Evolutionary conservation across 2,329 filamentous ascomycete genomes (phyloP).

Genomic region (Venturia oleaginea): DNA sequence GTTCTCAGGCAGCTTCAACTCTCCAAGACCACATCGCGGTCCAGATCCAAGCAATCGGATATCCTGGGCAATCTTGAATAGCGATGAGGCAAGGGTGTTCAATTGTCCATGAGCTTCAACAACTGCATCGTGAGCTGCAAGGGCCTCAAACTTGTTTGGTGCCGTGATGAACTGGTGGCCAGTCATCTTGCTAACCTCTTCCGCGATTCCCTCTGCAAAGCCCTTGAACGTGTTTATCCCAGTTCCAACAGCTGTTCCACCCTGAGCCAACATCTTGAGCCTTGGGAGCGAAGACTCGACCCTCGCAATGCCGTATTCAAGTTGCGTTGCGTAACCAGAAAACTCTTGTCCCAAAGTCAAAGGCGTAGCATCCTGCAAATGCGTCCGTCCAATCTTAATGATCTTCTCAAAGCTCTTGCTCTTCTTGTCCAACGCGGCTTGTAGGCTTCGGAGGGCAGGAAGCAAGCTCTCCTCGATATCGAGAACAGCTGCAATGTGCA

Average conservation of each 20-base stretch:
- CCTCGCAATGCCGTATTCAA: conserved; percentile 82
- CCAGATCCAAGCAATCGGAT: conserved; percentile 95
- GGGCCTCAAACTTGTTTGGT: conserved; percentile 97
- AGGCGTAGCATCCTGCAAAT: conserved; percentile 94
- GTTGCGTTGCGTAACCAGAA: conserved; percentile 91
- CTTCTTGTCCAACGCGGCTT: conserved; percentile 79
- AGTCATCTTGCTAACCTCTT: conserved; percentile 85
- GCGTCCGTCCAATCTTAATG: conserved; percentile 98
- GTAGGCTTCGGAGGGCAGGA: conserved; percentile 72
- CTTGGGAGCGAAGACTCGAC: conserved; percentile 76
- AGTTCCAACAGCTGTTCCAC: conserved; percentile 92
- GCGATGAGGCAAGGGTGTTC: conserved; percentile 82
- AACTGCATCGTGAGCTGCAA: conserved; percentile 91
- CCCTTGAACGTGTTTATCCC: conserved; percentile 96
- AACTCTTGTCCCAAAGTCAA: conserved; percentile 95
- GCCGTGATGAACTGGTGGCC: conserved; percentile 91
- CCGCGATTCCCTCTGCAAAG: conserved; percentile 87
- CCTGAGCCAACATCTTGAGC: conserved; percentile 80
- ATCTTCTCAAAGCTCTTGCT: conserved; percentile 83
- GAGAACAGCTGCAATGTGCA: conserved; percentile 96
- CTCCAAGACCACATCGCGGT: conserved; percentile 88
- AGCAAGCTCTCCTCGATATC: conserved; percentile 82
- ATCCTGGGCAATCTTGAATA: conserved; percentile 98
- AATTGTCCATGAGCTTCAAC: conserved; percentile 89
- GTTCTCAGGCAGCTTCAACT: conserved; percentile 91